Percentiles rank a stretch among this genome's conserved stretches.
These are phyloP conservation scores for Trichophyton rubrum DNA, from an alignment of 2,329 filamentous ascomycete genomes.

Conservation along the genomic window DNA sequence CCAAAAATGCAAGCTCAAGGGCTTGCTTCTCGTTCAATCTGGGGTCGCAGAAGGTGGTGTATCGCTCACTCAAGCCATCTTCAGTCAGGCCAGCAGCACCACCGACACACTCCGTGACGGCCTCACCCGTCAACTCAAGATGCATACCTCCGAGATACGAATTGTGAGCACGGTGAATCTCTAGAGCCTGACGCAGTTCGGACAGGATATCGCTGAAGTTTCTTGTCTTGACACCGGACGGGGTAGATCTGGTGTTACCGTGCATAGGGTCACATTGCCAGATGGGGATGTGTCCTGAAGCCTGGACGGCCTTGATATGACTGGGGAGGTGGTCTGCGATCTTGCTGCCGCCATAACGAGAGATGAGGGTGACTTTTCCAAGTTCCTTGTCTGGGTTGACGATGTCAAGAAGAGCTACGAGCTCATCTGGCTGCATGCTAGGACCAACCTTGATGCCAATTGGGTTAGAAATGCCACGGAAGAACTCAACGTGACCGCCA, in stretches of 20 bases:
- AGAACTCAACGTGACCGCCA: slow-evolving; percentile 92
- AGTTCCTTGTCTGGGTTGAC: slow-evolving; percentile 73
- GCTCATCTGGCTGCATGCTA: slow-evolving; percentile 61
- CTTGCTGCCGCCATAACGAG: slow-evolving; percentile 73
- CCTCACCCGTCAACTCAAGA: slow-evolving; percentile 87
- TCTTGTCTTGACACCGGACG: slow-evolving; percentile 76
- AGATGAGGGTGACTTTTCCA: slow-evolving; percentile 93
- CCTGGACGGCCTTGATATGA: slow-evolving; percentile 81
- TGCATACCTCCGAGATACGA: slow-evolving; percentile 90
- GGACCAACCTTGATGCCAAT: slow-evolving; percentile 95
- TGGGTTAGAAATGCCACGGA: slow-evolving; percentile 89
- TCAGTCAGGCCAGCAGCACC: slow-evolving; percentile 79
- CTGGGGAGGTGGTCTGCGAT: slow-evolving; percentile 63
- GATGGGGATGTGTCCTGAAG: slow-evolving; percentile 63
- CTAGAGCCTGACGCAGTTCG: slow-evolving; percentile 71
- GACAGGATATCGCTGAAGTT: slow-evolving; percentile 81
- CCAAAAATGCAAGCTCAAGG: slow-evolving; percentile 82
- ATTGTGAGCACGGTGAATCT: slow-evolving; percentile 69
- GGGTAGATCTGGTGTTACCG: slow-evolving; percentile 58
- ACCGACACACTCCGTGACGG: slow-evolving; percentile 89
- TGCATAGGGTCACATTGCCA: slow-evolving; percentile 99
- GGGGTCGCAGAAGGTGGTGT: slow-evolving; percentile 93
- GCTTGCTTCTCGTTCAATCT: slow-evolving; percentile 96
- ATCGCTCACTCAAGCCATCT: slow-evolving; percentile 77
- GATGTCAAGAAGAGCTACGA: slow-evolving; percentile 65